Evolutionary conservation across 164 flowering plant species (phyloP).

Genomic region (Dillenia turbinata): DNA sequence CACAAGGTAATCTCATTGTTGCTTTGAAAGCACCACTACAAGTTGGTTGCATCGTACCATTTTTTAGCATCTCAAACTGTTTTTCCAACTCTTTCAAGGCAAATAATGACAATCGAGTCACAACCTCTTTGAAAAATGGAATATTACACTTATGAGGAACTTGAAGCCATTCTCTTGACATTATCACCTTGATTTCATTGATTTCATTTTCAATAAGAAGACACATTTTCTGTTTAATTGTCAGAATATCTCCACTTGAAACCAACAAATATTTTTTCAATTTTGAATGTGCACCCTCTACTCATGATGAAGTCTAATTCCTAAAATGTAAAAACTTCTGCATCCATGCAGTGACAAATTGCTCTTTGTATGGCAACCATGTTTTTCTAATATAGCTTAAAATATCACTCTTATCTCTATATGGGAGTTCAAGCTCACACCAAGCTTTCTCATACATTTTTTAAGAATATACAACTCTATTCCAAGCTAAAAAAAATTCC

Average conservation of each 20-base stretch:
- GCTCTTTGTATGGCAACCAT: constrained; percentile 8
- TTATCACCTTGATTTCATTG: neutral
- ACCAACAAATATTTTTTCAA: neutral
- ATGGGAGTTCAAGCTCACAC: neutral
- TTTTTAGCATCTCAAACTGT: no score
- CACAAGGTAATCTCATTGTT: no score
- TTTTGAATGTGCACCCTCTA: constrained; percentile 12
- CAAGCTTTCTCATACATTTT: constrained; percentile 7
- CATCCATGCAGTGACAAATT: constrained; percentile 12
- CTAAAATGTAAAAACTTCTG: constrained; percentile 8
- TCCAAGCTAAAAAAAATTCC: constrained; percentile 8
- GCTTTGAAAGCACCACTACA: no score
- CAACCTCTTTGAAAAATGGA: no score
- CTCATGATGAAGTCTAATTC: constrained; percentile 6
- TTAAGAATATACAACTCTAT: constrained; percentile 4
- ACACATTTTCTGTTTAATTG: neutral
- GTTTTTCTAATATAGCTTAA: constrained; percentile 5
- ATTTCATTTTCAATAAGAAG: neutral
- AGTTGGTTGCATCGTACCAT: no score
- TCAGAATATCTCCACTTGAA: neutral
- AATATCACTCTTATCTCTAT: constrained; percentile 1
- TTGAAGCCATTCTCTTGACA: neutral
- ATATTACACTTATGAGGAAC: neutral
- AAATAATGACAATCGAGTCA: no score
- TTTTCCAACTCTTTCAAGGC: no score